phyloP scores from a whole-genome alignment of 1,284 basidiomycete species.

The Coriolopsis trogii region DNA sequence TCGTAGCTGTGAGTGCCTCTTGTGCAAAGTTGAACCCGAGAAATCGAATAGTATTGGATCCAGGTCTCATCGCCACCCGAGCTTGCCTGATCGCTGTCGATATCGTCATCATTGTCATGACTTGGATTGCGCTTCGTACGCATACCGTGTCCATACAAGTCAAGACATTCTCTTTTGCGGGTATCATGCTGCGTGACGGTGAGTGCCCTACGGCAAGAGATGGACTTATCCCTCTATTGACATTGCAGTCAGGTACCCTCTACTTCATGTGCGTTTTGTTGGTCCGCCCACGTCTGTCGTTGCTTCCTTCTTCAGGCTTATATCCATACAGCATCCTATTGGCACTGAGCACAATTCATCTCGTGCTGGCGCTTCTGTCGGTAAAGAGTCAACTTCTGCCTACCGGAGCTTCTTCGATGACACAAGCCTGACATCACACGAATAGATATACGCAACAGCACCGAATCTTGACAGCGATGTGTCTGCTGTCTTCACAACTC shows the following conservation, averaged over 20 bases:
- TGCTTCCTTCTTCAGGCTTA: not conserved
- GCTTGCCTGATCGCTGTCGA: not conserved
- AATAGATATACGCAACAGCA: too few species aligned
- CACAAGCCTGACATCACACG: not conserved
- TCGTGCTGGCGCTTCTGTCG: not conserved
- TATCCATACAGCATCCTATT: not conserved
- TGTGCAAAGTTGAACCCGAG: too few species aligned
- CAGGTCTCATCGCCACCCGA: too few species aligned
- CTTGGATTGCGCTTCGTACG: not conserved
- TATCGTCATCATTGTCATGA: not conserved
- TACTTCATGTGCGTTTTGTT: not conserved
- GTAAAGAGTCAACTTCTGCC: not conserved
- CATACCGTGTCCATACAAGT: not conserved
- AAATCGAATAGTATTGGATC: too few species aligned
- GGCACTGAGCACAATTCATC: not conserved
- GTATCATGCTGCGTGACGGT: not conserved
- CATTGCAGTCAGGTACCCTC: not conserved
- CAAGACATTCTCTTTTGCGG: not conserved
- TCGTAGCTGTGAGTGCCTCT: too few species aligned
- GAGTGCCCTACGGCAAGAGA: not conserved
- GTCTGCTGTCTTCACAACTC: too few species aligned
- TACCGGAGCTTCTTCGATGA: not conserved
- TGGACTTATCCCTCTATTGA: not conserved
- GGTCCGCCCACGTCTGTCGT: not conserved
- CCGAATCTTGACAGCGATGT: too few species aligned